Evolutionary conservation across 1,284 basidiomycete genomes (phyloP).

Genomic region (Ceratobasidium sp.): DNA sequence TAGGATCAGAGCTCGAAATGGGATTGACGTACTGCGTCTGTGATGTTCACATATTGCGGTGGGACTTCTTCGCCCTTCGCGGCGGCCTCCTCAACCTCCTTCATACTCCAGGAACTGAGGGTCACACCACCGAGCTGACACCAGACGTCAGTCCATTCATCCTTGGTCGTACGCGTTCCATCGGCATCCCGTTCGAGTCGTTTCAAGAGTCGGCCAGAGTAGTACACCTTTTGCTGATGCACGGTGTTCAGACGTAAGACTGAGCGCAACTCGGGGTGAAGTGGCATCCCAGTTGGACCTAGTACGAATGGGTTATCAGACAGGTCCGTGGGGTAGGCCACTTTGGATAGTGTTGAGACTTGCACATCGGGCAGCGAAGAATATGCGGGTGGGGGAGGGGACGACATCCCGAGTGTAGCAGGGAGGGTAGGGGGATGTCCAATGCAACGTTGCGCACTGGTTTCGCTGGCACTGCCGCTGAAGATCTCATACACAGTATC

Average conservation of each 20-base stretch:
- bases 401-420: slow-evolving; percentile 4
- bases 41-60: slow-evolving; percentile 86
- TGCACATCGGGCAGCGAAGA: neutral
- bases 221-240: slow-evolving; percentile 82
- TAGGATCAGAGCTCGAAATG: neutral
- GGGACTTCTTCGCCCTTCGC: slow-evolving; percentile 83
- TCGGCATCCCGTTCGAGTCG: slow-evolving; percentile 77
- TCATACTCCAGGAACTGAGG: slow-evolving; percentile 91
- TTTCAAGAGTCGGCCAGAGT: slow-evolving; percentile 80
- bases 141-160: slow-evolving; percentile 91
- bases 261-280: slow-evolving; percentile 83
- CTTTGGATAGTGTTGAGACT: slow-evolving; percentile 5
- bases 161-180: slow-evolving; percentile 73
- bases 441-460: slow-evolving; percentile 26
- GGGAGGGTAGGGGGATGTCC: slow-evolving; percentile 21
- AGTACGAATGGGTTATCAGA: slow-evolving; percentile 13
- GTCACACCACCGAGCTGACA: slow-evolving; percentile 93
- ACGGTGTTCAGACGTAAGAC: slow-evolving; percentile 73
- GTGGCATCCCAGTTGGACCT: slow-evolving; percentile 42
- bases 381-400: neutral
- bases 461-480: too few relatives aligned
- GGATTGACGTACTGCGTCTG: slow-evolving; percentile 76
- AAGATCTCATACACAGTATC: too few relatives aligned
- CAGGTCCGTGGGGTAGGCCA: neutral
- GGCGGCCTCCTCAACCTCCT: slow-evolving; percentile 81